Base-by-base conservation (phyloP, 306 rosid species). In the Fragaria ananassa region DNA sequence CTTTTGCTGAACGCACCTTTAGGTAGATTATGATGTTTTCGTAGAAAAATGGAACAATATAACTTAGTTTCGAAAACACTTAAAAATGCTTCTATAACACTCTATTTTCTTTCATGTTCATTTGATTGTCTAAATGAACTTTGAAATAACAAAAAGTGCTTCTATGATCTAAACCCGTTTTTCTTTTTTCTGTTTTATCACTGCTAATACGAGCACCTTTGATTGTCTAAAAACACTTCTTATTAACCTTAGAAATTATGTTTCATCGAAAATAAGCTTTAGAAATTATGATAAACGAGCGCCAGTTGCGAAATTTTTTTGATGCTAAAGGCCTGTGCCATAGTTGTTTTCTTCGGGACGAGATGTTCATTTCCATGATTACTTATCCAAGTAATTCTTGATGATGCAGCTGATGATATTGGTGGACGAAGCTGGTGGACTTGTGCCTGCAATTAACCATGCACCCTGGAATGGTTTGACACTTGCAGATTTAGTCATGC, bases 381-480 rank as follows among this genome's bases (percentile, higher is more conserved):
- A 60, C 23, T 25, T 41, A 68, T 45, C 60, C n/a, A 29, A 45
- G 6, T 62, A 39, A 12, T 27, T 44, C 6, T 50, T 67, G 44
- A 64, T 74, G 74, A 78, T 87, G 89, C 93, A 96, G 99, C 82
- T 96, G 77, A 96, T 96, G 99, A 90, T 96, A 83, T 49, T 96
- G 71, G 99, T 92, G 85, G 99, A 96, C 64, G 87, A 96, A 86
- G 90, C 79, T 70, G 99, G 99, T 76, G 98, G 98, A 82, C 45
- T 86, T 15, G 10, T 91, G 72, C 96, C 99, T 6, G 87, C 99
- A 11, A 88, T 96, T 35, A 92, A 96, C 80, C 99, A 96, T 84
- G 88, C 99, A 51, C 99, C 99, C 29, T 96, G 99, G 99, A 74
- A 92, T 88, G 99, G 99, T 39, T 81, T 96, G 76, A 92, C 96